Base-by-base conservation (phyloP, 2,329 filamentous ascomycete species). In the Calonectria pauciramosa region DNA sequence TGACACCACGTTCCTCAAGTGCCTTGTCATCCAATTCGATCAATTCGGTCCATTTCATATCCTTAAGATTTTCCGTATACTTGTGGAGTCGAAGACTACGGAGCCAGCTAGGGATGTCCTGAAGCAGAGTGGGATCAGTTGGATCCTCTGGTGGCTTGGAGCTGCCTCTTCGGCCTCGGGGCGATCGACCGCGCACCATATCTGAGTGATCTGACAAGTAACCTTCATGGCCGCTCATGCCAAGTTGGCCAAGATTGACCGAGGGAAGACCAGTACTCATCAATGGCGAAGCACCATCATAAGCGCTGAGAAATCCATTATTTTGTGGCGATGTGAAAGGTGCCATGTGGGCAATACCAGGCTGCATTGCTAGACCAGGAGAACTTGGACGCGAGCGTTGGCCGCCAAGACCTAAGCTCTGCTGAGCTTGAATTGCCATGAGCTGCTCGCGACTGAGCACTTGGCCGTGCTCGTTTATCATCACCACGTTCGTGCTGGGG, bases 131-230 rank as follows among this genome's bases (percentile, higher is more conserved):
- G 20, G 94, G 94, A 85, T 99, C 97, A 26, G 96, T 99, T 5
- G 97, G 97, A 82, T 99, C 97, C 89, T 99, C 97, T 60, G 97
- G 97, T 36, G 97, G 97, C 90, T 99, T 99, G 54, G 95, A 98
- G 89, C 94, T 98, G 78, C 97, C 97, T 79, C 97, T 91, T 77
- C 97, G 93, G 80, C 97, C 97, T 80, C 97, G 93, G 72, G 97
- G 97, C 74, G 96, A 99, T 71, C 97, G 93, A 66, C 97, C 97
- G 76, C 97, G 94, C 71, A 92, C 91, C 86, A 98, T 94, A 79
- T 98, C 96, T 52, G 95, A 97, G 83, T 98, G 95, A 83, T 99
- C 97, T 32, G 96, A 98, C 67, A 98, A 88, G 84, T 99, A 98
- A 54, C 95, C 96, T 84, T 97, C 96, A 76, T 93, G 93, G 56